Evolutionary conservation across 2,329 filamentous ascomycete genomes (phyloP), one percentile per base, ranked within the genome.

Genomic region (Paecilomyces niveus): DNA sequence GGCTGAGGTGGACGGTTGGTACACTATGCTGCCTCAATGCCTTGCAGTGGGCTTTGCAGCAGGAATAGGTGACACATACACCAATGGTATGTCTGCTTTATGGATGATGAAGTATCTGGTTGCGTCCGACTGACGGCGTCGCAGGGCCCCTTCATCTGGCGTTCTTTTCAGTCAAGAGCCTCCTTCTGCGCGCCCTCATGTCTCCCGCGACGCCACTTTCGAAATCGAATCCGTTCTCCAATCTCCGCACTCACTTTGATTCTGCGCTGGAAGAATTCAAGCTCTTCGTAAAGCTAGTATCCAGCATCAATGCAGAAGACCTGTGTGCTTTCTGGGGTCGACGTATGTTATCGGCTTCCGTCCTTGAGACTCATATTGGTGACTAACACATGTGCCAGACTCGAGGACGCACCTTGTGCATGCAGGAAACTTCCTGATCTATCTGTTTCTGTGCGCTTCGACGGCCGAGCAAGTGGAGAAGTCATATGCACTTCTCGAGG

Each of bases 341-440:
- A 13, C 74, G 76, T 78, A 69, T 63, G 76, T 76, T 58, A 55
- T 54, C 26, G 54, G 22, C 54, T 9, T n/a, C 29, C 45, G 24
- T 49, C 32, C 55, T 55, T 29, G 7, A 29, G 15, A 51, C 32
- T 18, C n/a, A 10, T n/a, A 11, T 24, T 56, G 45, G 7, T 52
- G 31, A 56, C 57, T 63, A 26, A 59, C 24, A 39, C 45, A 49
- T 8, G n/a, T 52, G 11, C 21, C 49, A 67, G 70, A 72, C 58
- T 68, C 68, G 18, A 73, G 78, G 13, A 78, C 76, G 7, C 78
- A 81, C 57, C 65, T 81, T 0, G 79, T 80, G 3, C 67, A 80
- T 0, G 78, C 76, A 39, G 77, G 78, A 15, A 80, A 81, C 61
- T 80, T 80, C 55, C 69, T 81, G 54, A 78, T 80, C 26, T 79